Percentiles rank a stretch among this genome's conserved stretches.
These are phyloP conservation scores for Solanum appendiculatum DNA, from an alignment of 257 asterid species.

Conservation along the genomic window DNA sequence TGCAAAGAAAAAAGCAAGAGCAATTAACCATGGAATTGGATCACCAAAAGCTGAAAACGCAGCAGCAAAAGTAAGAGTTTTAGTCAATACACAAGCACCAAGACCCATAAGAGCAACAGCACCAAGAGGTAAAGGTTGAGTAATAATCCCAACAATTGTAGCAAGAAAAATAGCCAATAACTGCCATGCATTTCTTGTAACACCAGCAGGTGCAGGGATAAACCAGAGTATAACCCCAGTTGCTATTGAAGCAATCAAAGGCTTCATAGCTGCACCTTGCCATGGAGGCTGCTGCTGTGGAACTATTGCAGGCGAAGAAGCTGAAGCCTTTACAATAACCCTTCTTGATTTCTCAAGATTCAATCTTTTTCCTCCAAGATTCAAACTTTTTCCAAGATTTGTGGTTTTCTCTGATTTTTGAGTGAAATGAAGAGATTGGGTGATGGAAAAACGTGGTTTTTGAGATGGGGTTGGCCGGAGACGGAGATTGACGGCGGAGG, in stretches of 20 bases:
- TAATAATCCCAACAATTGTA: slow-evolving; percentile 84
- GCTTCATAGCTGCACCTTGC: slow-evolving; percentile 83
- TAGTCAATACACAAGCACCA: slow-evolving; percentile 78
- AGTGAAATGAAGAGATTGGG: neutral
- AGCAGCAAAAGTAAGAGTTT: slow-evolving; percentile 78
- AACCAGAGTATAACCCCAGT: slow-evolving; percentile 75
- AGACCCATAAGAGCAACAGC: slow-evolving; percentile 91
- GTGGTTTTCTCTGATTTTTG: neutral
- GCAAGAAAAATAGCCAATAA: slow-evolving; percentile 76
- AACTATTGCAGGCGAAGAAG: slow-evolving; percentile 6
- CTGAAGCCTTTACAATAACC: neutral
- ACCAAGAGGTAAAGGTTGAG: slow-evolving; percentile 88
- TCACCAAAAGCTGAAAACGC: slow-evolving; percentile 96
- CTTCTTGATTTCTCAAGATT: neutral
- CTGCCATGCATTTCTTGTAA: slow-evolving; percentile 75
- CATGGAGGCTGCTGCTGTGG: slow-evolving; percentile 43
- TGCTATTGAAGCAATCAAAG: slow-evolving; percentile 63
- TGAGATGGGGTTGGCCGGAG: slow-evolving; percentile 26
- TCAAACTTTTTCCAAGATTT: neutral
- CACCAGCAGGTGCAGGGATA: slow-evolving; percentile 75
- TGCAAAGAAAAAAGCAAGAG: slow-evolving; percentile 88
- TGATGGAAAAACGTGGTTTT: neutral
- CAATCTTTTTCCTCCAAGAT: neutral
- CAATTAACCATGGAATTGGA: slow-evolving; percentile 94
- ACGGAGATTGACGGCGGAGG: slow-evolving; percentile 47